A percentile compares a stretch with the other conserved stretches of the same genome.
Conservation (phyloP, 768 basidiomycete genomes). For the Pleurotus platypus region DNA sequence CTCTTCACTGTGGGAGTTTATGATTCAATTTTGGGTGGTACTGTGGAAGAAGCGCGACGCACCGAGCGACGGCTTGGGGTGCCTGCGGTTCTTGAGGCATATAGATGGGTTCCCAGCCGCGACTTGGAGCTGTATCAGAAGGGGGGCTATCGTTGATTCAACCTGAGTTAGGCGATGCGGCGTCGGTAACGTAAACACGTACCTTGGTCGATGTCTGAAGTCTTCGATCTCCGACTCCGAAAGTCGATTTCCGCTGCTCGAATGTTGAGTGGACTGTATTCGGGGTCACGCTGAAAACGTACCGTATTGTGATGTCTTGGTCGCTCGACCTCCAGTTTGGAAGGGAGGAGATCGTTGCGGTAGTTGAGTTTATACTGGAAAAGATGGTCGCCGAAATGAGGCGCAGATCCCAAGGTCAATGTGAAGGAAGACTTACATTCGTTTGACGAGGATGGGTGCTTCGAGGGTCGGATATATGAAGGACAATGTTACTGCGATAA, state of each 20-base stretch:
- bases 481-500: background rate
- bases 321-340: background rate
- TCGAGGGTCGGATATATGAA: constrained; percentile 5
- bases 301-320: background rate
- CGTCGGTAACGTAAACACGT: background rate
- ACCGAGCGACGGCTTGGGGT: background rate
- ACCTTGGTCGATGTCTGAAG: background rate
- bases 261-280: background rate
- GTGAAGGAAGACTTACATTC: background rate
- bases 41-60: background rate
- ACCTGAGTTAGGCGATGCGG: background rate
- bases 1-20: background rate
- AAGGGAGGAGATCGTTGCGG: background rate
- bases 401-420: background rate
- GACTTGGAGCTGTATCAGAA: background rate
- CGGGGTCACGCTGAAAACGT: background rate
- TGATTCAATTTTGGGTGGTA: background rate
- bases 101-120: constrained; percentile 2
- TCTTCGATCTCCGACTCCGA: background rate
- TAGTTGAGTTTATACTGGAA: background rate
- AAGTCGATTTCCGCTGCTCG: background rate
- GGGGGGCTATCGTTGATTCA: background rate
- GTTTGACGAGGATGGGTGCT: background rate
- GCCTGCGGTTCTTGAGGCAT: background rate
- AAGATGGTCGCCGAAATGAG: background rate